A percentile compares a stretch with the other conserved stretches of the same genome.
These are phyloP conservation scores for Aspergillus taichungensis DNA, from an alignment of 495 filamentous ascomycete species.

Conservation along the genomic window DNA sequence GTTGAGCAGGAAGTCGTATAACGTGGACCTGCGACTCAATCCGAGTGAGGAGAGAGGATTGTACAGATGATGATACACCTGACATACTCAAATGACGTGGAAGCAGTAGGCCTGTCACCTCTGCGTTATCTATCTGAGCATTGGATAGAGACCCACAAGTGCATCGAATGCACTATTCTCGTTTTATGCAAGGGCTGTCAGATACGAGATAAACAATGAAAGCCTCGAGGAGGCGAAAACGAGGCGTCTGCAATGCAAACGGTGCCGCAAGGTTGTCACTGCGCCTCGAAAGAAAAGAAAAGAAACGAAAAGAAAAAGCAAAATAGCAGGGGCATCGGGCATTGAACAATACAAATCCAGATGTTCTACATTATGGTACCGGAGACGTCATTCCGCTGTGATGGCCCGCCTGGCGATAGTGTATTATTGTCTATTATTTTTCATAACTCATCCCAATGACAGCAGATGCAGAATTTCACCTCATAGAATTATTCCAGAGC, in stretches of 20 bases:
- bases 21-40: no score
- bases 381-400: constrained; percentile 7
- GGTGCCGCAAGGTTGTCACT: not conserved
- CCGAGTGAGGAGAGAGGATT: no score
- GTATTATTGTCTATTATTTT: constrained; percentile 40
- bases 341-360: not conserved
- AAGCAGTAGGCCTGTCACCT: no score
- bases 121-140: not conserved
- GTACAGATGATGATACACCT: no score
- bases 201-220: not conserved
- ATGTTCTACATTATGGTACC: not conserved
- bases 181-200: not conserved
- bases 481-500: constrained; percentile 8
- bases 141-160: constrained; percentile 1
- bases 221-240: constrained; percentile 9
- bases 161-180: no score
- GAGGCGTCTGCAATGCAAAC: not conserved
- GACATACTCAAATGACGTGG: no score
- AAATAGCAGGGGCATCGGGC: not conserved
- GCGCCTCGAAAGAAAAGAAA: not conserved
- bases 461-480: constrained; percentile 6
- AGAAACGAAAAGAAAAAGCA: not conserved
- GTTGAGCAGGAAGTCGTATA: no score
- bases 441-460: constrained; percentile 36
- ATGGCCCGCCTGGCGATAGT: constrained; percentile 2